phyloP scores from a whole-genome alignment of 73 alveolate genomes.

The Paramecium tetraurelia region DNA sequence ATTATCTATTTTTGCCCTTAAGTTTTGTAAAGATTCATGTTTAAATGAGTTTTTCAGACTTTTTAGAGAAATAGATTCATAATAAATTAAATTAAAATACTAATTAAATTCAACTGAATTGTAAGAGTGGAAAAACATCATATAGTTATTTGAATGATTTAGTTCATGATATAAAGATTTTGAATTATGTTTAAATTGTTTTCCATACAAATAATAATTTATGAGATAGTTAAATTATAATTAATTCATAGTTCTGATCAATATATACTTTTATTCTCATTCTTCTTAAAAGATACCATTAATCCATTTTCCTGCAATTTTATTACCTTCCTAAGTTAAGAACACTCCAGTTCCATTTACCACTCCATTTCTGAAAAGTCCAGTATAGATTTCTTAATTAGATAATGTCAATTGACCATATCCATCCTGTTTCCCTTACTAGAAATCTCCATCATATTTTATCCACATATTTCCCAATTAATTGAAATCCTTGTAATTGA shows the following conservation, averaged over 20 bases:
- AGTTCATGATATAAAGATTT: neutral
- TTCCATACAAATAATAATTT: no score
- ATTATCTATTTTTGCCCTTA: neutral
- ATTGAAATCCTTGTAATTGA: conserved; percentile 2
- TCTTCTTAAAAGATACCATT: neutral
- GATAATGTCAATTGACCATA: neutral
- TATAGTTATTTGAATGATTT: neutral
- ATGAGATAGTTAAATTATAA: no score
- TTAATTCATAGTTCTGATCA: neutral
- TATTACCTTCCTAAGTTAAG: neutral
- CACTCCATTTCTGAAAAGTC: neutral
- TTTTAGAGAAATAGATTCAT: neutral
- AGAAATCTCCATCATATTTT: conserved; percentile 5
- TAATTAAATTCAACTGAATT: neutral
- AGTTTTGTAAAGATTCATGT: neutral
- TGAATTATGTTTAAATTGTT: no score
- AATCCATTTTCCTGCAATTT: neutral
- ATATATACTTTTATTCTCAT: neutral
- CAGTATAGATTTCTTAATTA: neutral
- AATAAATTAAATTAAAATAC: neutral
- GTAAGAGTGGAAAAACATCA: neutral
- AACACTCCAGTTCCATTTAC: conserved; percentile 14
- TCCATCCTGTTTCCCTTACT: neutral
- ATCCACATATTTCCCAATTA: neutral
- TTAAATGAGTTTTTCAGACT: neutral